phyloP scores from a whole-genome alignment of 345 rosid species.

The Hibiscus trionum region DNA sequence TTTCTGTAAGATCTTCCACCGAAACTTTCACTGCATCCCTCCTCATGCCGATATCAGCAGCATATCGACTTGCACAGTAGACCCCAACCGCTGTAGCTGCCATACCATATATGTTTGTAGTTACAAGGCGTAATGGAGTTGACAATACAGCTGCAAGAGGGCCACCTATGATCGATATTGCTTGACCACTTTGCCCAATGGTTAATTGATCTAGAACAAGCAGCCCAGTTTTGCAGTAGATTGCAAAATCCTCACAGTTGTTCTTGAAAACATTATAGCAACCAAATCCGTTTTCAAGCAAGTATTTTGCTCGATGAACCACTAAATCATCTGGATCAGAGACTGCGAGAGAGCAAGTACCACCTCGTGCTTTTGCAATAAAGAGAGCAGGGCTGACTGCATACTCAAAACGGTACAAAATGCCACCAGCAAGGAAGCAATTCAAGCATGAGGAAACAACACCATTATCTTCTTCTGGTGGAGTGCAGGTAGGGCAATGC shows the following conservation, averaged over 20 bases:
- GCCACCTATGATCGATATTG: conserved; percentile 65
- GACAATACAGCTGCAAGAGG: conserved; percentile 78
- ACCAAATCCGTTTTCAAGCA: conserved; percentile 82
- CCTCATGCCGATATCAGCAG: conserved; percentile 69
- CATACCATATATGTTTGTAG: conserved; percentile 73
- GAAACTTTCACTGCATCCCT: conserved; percentile 62
- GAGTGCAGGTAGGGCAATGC: conserved; percentile 60
- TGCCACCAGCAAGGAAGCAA: conserved; percentile 86
- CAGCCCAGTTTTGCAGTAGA: conserved; percentile 79
- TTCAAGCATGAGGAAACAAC: conserved; percentile 73
- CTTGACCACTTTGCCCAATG: conserved; percentile 86
- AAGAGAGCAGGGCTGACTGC: conserved; percentile 68
- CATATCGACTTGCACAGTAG: conserved; percentile 73
- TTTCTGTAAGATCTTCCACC: conserved; percentile 64
- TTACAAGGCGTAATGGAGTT: conserved; percentile 56
- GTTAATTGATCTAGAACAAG: conserved; percentile 48
- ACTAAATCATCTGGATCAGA: conserved; percentile 43
- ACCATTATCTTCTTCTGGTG: conserved; percentile 47
- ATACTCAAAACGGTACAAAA: conserved; percentile 71
- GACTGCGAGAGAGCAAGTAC: conserved; percentile 83
- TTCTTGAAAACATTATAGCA: conserved; percentile 75
- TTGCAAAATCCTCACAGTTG: conserved; percentile 77
- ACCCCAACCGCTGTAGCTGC: conserved; percentile 71
- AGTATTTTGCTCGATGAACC: conserved; percentile 62
- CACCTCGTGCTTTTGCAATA: conserved; percentile 81